These are phyloP conservation scores for Russula emetica DNA, from an alignment of 768 basidiomycete species.

Conservation along the genomic window DNA sequence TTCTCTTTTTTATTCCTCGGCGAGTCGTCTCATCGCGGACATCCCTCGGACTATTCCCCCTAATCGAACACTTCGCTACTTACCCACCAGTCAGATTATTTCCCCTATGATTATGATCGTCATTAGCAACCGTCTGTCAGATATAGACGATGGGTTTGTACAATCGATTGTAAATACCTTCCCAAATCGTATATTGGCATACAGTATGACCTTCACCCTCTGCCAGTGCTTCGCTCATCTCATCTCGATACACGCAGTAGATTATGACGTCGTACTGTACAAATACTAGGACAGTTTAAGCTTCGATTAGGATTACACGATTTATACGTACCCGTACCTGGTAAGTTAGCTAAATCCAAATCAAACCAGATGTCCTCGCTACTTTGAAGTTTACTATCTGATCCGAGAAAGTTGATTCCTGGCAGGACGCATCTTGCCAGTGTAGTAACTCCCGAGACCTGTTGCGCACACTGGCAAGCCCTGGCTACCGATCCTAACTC, in stretches of 20 bases:
- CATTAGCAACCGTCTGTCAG: neutral
- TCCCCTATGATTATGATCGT: slow-evolving; percentile 1
- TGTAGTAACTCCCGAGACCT: no score
- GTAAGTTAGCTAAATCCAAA: no score
- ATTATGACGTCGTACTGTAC: neutral
- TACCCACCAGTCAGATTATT: neutral
- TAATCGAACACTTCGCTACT: neutral
- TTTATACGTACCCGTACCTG: no score
- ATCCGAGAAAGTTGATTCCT: no score
- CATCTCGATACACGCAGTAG: neutral
- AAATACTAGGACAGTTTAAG: no score
- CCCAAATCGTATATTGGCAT: neutral
- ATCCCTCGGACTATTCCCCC: neutral
- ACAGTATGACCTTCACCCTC: neutral
- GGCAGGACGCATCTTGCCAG: no score
- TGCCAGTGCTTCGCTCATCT: neutral
- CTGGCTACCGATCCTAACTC: no score
- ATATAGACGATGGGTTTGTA: neutral
- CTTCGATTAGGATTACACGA: no score
- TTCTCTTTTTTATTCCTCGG: neutral
- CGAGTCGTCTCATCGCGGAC: neutral
- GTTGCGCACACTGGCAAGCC: no score
- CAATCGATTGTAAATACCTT: neutral
- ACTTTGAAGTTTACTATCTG: no score
- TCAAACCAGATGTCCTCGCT: no score